Percentiles rank a stretch among this genome's conserved stretches.
These are phyloP conservation scores for Pyrenophora tritici-repentis DNA, from an alignment of 2,329 filamentous ascomycete genomes.

Conservation along the genomic window DNA sequence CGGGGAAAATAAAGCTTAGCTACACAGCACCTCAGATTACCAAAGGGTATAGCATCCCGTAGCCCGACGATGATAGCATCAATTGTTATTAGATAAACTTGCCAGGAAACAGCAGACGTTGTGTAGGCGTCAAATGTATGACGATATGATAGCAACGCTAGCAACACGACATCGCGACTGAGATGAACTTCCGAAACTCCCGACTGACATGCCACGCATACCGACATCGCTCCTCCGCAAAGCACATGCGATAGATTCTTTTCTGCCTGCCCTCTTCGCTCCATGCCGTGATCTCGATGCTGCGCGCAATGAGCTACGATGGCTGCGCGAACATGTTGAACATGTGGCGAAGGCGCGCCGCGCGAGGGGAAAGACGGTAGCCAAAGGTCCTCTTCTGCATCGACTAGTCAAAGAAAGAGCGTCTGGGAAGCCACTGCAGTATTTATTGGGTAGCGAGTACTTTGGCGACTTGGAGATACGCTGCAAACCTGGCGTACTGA, in stretches of 20 bases:
- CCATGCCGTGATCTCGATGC: conserved; percentile 67
- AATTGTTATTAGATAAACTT: background rate
- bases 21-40: background rate
- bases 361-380: conserved; percentile 21
- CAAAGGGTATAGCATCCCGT: background rate
- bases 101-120: too few relatives aligned
- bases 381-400: conserved; percentile 27
- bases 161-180: background rate
- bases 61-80: background rate
- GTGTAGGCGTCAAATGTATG: background rate
- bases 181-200: background rate
- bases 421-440: conserved; percentile 81
- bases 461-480: conserved; percentile 83
- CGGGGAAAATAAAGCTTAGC: conserved; percentile 13
- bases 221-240: conserved; percentile 61
- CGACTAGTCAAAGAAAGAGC: conserved; percentile 49
- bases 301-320: conserved; percentile 71
- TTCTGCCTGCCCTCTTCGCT: conserved; percentile 66
- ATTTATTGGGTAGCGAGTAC: conserved; percentile 83
- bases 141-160: conserved; percentile 3
- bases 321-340: conserved; percentile 66
- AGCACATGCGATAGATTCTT: conserved; percentile 59
- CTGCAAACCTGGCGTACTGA: conserved; percentile 78
- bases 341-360: conserved; percentile 28
- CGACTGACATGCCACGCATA: conserved; percentile 59